These are phyloP conservation scores for Trichoderma endophyticum DNA, from an alignment of 2,329 filamentous ascomycete species.

Conservation along the genomic window DNA sequence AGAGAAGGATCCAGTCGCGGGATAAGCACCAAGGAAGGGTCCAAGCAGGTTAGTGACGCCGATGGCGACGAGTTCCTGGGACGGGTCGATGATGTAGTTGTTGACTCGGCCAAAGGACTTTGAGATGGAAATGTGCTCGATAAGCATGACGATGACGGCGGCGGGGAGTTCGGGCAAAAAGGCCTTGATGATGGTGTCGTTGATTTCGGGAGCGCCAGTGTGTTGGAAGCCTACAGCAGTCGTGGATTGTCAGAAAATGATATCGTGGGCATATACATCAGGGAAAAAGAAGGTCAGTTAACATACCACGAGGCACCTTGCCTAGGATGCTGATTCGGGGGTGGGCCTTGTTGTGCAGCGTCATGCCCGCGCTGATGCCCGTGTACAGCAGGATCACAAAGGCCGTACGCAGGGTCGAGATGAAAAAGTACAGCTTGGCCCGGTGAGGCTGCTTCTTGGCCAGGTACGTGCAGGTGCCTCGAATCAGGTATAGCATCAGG, in stretches of 20 bases:
- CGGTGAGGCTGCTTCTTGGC: slow-evolving; percentile 65
- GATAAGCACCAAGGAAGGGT: slow-evolving; percentile 78
- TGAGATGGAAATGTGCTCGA: slow-evolving; percentile 79
- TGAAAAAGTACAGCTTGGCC: slow-evolving; percentile 73
- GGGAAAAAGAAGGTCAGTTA: background rate
- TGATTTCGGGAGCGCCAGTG: slow-evolving; percentile 63
- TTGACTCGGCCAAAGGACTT: slow-evolving; percentile 80
- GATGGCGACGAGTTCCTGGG: slow-evolving; percentile 75
- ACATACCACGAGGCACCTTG: slow-evolving; percentile 63
- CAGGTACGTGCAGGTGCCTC: slow-evolving; percentile 58
- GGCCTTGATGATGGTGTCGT: slow-evolving; percentile 56
- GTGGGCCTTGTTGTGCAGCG: slow-evolving; percentile 54
- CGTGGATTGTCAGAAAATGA: background rate
- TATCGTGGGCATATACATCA: background rate
- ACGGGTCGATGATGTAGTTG: slow-evolving; percentile 77
- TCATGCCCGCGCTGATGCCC: slow-evolving; percentile 69
- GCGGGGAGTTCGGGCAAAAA: slow-evolving; percentile 67
- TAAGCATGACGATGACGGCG: slow-evolving; percentile 72
- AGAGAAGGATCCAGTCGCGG: slow-evolving; percentile 86
- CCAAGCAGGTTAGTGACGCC: slow-evolving; percentile 72
- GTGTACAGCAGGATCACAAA: slow-evolving; percentile 82
- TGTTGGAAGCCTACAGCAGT: slow-evolving; percentile 62
- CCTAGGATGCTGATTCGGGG: slow-evolving; percentile 64
- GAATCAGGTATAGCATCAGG: slow-evolving; percentile 64
- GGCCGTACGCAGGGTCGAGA: slow-evolving; percentile 71